Conservation (phyloP, 2,329 filamentous ascomycete species). For the Arthrinium phaeospermum region DNA sequence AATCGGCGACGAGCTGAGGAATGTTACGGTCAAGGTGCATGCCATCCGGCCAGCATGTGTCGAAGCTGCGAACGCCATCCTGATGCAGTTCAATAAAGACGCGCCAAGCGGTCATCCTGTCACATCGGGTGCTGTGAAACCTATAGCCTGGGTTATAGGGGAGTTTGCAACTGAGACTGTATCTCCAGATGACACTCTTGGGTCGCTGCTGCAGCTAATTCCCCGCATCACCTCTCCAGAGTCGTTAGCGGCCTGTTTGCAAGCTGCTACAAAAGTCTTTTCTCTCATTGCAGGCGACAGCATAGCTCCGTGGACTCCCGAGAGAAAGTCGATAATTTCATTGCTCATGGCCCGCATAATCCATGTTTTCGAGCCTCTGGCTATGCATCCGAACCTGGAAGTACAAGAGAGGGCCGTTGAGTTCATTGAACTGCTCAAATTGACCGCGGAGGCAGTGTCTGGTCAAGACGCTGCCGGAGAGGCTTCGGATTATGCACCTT, state of each 20-base stretch:
- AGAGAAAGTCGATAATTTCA: conserved; percentile 75
- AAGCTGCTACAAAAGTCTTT: conserved; percentile 87
- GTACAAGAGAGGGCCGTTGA: conserved; percentile 95
- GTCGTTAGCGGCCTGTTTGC: conserved; percentile 79
- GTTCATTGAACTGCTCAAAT: conserved; percentile 85
- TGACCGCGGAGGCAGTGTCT: conserved; percentile 81
- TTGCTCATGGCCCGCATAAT: conserved; percentile 83
- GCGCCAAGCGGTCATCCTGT: conserved; percentile 61
- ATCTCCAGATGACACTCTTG: conserved; percentile 74
- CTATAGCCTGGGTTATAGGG: conserved; percentile 84
- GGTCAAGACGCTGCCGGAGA: conserved; percentile 67
- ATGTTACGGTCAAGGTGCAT: conserved; percentile 89
- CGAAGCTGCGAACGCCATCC: conserved; percentile 79
- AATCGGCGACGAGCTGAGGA: conserved; percentile 86
- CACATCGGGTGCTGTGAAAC: conserved; percentile 71
- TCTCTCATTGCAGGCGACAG: conserved; percentile 71
- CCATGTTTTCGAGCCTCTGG: conserved; percentile 79
- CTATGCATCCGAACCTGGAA: conserved; percentile 84
- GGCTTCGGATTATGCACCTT: conserved; percentile 76
- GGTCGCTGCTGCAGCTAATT: conserved; percentile 72
- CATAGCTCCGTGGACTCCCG: conserved; percentile 70
- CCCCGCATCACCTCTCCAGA: conserved; percentile 63
- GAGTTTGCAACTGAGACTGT: conserved; percentile 81
- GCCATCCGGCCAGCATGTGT: conserved; percentile 82
- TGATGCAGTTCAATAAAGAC: conserved; percentile 61